Evolutionary conservation across 805 yeast species (phyloP).

Genomic region (Teunomyces funiuensis): DNA sequence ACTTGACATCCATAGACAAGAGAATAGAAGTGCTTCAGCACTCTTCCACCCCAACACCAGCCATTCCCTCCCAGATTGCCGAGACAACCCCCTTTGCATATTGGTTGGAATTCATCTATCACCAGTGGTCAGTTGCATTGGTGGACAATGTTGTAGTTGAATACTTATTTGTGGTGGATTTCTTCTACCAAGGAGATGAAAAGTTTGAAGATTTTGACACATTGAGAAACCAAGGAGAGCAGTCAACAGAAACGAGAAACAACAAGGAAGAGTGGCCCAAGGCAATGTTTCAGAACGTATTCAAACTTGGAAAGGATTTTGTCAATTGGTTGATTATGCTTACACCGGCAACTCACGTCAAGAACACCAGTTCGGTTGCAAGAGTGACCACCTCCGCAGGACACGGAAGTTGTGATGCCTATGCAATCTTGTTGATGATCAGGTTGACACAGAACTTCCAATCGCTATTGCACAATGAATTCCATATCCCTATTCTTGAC

Average conservation of each 20-base stretch:
- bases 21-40: constrained; percentile 53
- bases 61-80: constrained; percentile 80
- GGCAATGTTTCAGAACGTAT: constrained; percentile 37
- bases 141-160: constrained; percentile 78
- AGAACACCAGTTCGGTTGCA: constrained; percentile 17
- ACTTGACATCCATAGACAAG: constrained; percentile 51
- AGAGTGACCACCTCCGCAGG: constrained; percentile 10
- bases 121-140: constrained; percentile 70
- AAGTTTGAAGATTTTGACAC: constrained; percentile 26
- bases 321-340: constrained; percentile 46
- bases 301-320: constrained; percentile 45
- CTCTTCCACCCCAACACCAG: constrained; percentile 54
- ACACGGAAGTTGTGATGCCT: constrained; percentile 59
- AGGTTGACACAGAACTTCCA: constrained; percentile 66
- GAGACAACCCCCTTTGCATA: constrained; percentile 67
- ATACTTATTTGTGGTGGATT: constrained; percentile 68
- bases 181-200: constrained; percentile 54
- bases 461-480: constrained; percentile 62
- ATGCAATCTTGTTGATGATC: constrained; percentile 75
- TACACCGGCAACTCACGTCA: constrained; percentile 24
- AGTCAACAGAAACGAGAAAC: constrained; percentile 1
- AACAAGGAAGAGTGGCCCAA: constrained; percentile 32
- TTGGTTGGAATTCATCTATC: constrained; percentile 71
- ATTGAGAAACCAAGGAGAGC: constrained; percentile 11
- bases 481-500: constrained; percentile 65